These are phyloP conservation scores for Eutrema yunnanense DNA, from an alignment of 345 rosid species.

Conservation along the genomic window DNA sequence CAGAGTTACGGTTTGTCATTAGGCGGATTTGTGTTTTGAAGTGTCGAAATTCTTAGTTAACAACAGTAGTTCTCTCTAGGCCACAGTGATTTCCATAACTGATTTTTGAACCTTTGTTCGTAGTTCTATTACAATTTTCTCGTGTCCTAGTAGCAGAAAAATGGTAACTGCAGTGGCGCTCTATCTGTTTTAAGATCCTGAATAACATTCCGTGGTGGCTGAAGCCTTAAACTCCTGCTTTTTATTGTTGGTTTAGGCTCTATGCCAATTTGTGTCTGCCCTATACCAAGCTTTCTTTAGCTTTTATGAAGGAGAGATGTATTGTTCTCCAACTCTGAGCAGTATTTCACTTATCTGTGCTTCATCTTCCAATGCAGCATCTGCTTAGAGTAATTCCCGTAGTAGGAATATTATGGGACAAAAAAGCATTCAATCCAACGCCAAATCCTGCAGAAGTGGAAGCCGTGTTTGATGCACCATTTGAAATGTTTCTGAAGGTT, in stretches of 20 bases:
- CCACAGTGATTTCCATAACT: background rate
- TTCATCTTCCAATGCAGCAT: slow-evolving; percentile 49
- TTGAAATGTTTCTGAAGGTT: slow-evolving; percentile 84
- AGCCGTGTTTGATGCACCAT: slow-evolving; percentile 65
- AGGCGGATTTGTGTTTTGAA: background rate
- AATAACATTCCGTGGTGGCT: background rate
- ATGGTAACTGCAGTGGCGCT: background rate
- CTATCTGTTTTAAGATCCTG: background rate
- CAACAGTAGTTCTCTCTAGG: background rate
- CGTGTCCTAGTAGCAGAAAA: background rate
- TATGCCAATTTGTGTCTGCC: background rate
- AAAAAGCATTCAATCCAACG: slow-evolving; percentile 47
- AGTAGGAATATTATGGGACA: slow-evolving; percentile 53
- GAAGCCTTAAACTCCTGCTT: background rate
- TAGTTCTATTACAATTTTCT: background rate
- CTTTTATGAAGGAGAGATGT: background rate
- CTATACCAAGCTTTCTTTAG: background rate
- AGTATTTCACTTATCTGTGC: background rate
- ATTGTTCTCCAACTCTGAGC: background rate
- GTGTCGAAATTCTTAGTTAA: background rate
- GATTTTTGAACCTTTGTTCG: background rate
- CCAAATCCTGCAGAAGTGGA: slow-evolving; percentile 85
- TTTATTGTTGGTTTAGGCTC: background rate
- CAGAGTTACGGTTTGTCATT: background rate
- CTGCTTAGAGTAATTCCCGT: slow-evolving; percentile 76